phyloP scores from a whole-genome alignment of 192 early-diverging fungal genomes.

The Globomyces pollinis-pini region DNA sequence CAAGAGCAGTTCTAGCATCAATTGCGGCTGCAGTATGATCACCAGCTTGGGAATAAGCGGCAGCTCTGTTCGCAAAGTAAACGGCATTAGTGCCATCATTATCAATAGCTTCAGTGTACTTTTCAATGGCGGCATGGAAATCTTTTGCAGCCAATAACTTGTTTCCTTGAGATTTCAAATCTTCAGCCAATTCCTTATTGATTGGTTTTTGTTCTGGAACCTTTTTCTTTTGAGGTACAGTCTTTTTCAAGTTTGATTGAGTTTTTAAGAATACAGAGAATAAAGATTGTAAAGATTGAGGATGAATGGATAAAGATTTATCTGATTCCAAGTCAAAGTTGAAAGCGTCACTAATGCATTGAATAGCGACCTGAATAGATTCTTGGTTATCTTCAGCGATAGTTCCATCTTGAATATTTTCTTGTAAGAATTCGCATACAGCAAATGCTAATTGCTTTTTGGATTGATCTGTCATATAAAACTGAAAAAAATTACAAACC shows the following conservation, averaged over 20 bases:
- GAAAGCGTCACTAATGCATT: conserved; percentile 93
- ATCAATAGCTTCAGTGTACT: conserved; percentile 89
- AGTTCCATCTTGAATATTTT: conserved; percentile 57
- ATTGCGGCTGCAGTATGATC: conserved; percentile 80
- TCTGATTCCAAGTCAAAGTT: conserved; percentile 74
- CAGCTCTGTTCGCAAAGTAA: conserved; percentile 97
- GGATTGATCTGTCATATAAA: conserved; percentile 4
- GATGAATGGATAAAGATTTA: conserved; percentile 74
- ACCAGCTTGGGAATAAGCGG: conserved; percentile 84
- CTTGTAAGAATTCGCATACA: conserved; percentile 72
- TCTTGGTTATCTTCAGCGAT: conserved; percentile 72
- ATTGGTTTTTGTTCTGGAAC: background rate
- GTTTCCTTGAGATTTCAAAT: conserved; percentile 86
- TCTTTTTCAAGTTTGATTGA: conserved; percentile 34
- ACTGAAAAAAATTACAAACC: too few species aligned
- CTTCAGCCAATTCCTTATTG: conserved; percentile 71
- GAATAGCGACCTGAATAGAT: conserved; percentile 84
- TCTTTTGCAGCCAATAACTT: conserved; percentile 74
- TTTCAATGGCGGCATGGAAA: conserved; percentile 72
- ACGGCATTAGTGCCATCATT: conserved; percentile 78
- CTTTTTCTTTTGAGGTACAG: background rate
- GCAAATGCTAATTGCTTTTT: conserved; percentile 66
- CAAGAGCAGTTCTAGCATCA: conserved; percentile 80
- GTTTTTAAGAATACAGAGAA: conserved; percentile 88
- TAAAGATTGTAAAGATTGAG: conserved; percentile 70